phyloP scores from a whole-genome alignment of 2,329 filamentous ascomycete species.

The Trichophyton benhamiae region DNA sequence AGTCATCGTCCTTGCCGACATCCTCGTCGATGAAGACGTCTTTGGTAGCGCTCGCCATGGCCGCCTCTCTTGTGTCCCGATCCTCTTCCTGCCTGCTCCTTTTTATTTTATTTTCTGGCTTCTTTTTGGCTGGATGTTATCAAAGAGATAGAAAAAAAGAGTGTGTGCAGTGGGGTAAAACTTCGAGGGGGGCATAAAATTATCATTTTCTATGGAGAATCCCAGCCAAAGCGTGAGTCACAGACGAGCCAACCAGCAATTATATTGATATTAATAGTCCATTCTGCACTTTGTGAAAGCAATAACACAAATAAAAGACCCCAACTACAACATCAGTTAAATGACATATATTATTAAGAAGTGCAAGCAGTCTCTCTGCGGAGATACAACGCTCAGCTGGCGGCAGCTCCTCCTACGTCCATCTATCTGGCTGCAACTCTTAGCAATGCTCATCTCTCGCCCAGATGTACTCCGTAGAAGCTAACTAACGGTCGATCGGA shows the following conservation, averaged over 20 bases:
- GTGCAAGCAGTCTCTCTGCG: no score
- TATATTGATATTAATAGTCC: no score
- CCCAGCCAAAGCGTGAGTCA: no score
- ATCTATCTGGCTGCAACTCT: no score
- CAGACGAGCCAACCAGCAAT: no score
- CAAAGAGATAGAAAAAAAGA: background rate
- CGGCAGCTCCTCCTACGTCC: no score
- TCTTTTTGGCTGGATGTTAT: background rate
- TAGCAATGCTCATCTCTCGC: no score
- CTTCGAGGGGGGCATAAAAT: background rate
- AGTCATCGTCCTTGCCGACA: conserved; percentile 55
- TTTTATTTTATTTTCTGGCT: conserved; percentile 19
- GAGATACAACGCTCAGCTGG: no score
- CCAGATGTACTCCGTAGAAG: background rate
- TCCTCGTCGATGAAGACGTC: conserved; percentile 71
- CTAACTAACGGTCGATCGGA: background rate
- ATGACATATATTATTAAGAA: no score
- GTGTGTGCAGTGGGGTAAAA: conserved; percentile 1
- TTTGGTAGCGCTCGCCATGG: conserved; percentile 16
- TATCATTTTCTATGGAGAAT: background rate
- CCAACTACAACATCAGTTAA: no score
- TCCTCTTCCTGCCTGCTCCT: conserved; percentile 10
- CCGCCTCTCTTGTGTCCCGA: conserved; percentile 9
- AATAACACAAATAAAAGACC: no score
- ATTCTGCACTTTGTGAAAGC: no score